phyloP scores from a whole-genome alignment of 805 yeast genomes.

The Lipomyces mesembrius region DNA sequence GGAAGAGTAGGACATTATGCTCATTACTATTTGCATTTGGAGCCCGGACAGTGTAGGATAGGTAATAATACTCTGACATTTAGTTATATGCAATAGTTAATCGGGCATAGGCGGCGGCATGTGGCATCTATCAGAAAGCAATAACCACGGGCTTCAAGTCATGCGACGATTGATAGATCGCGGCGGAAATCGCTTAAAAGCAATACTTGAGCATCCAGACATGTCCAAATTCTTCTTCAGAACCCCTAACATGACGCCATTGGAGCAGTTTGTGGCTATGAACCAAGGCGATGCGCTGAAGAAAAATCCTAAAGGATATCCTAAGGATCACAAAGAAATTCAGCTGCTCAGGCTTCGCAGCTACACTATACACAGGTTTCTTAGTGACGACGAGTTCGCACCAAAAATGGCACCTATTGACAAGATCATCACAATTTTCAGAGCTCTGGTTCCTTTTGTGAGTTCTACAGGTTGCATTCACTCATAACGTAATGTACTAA shows the following conservation, averaged over 20 bases:
- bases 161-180: conserved; percentile 32
- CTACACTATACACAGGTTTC: conserved; percentile 20
- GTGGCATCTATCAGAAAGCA: conserved; percentile 33
- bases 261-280: conserved; percentile 35
- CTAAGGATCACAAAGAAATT: conserved; percentile 34
- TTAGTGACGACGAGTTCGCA: conserved; percentile 23
- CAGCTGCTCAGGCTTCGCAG: conserved; percentile 35
- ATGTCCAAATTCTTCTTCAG: conserved; percentile 20
- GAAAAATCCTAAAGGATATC: conserved; percentile 37
- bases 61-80: conserved; percentile 4
- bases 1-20: conserved; percentile 38
- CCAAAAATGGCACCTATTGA: conserved; percentile 25
- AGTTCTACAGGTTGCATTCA: conserved; percentile 4
- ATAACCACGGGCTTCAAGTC: conserved; percentile 26
- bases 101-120: conserved; percentile 26
- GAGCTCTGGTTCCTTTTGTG: conserved; percentile 31
- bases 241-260: conserved; percentile 10
- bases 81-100: neutral
- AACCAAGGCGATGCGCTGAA: conserved; percentile 38
- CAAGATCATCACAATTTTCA: conserved; percentile 19
- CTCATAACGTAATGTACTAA: neutral
- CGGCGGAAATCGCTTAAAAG: conserved; percentile 31
- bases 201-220: conserved; percentile 18
- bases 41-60: conserved; percentile 31
- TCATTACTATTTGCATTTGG: conserved; percentile 38